Evolutionary conservation across 2,329 filamentous ascomycete species (phyloP).

Genomic region (Pseudogymnoascus sp.): DNA sequence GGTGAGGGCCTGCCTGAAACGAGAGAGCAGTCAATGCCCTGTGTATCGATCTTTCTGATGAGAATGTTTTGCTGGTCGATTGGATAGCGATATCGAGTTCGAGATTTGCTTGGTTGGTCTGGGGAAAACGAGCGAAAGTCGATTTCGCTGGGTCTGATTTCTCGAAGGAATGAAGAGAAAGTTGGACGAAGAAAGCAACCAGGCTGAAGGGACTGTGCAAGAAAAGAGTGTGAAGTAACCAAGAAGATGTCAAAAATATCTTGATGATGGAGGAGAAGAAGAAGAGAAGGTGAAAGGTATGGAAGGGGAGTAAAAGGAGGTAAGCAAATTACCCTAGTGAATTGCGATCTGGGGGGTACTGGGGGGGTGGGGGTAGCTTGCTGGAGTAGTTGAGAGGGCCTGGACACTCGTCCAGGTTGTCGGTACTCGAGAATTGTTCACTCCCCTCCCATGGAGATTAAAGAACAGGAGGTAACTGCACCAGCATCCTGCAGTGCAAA

Average conservation of each 20-base stretch:
- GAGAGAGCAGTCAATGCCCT: constrained; percentile 6
- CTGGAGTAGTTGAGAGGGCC: not conserved
- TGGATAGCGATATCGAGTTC: not conserved
- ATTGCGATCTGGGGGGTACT: not conserved
- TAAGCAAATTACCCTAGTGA: not conserved
- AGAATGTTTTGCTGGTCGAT: not conserved
- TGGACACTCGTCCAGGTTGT: not conserved
- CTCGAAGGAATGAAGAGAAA: not conserved
- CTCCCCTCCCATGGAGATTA: not conserved
- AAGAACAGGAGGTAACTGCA: not conserved
- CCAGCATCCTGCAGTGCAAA: not conserved
- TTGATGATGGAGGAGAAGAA: not conserved
- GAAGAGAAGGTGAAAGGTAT: not conserved
- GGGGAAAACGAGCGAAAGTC: constrained; percentile 7
- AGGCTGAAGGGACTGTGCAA: constrained; percentile 8
- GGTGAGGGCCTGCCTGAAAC: constrained; percentile 3
- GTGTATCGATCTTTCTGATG: not conserved
- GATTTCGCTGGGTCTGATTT: not conserved
- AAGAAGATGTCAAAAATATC: not conserved
- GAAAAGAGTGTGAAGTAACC: constrained; percentile 3
- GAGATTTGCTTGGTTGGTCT: not conserved
- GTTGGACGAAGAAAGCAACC: constrained; percentile 2
- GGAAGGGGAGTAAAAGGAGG: not conserved
- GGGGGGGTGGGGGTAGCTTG: not conserved
- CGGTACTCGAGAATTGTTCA: not conserved